Conservation (phyloP, 2,329 filamentous ascomycete species). For the Monilinia fructicola region DNA sequence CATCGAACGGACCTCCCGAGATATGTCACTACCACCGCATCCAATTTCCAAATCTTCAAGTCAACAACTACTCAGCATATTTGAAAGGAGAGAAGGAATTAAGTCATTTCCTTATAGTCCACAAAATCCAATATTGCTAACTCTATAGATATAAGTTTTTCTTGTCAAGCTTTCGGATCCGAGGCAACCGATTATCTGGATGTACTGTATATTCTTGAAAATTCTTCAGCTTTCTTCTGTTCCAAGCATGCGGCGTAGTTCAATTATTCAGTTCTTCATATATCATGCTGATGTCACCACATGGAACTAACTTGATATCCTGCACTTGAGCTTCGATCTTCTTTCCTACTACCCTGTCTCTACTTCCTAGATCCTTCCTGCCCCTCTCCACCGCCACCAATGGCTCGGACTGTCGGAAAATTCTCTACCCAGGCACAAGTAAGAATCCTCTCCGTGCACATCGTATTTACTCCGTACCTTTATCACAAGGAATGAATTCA, state of each 20-base stretch:
- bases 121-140: no score
- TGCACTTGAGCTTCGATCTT: neutral
- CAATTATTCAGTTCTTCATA: neutral
- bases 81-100: no score
- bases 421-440: neutral
- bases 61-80: no score
- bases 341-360: neutral
- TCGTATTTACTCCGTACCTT: no score
- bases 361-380: neutral
- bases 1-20: neutral
- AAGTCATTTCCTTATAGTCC: no score
- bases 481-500: no score
- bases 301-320: neutral
- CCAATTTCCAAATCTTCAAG: neutral
- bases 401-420: constrained; percentile 1
- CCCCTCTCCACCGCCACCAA: neutral
- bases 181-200: neutral
- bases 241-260: neutral
- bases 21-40: neutral
- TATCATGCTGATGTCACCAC: neutral
- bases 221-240: neutral
- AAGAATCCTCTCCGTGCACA: neutral
- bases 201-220: neutral
- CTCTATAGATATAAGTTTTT: neutral
- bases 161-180: neutral